Base-by-base conservation (phyloP, 1,139 yeast genomes). In the Geotrichum reessii region DNA sequence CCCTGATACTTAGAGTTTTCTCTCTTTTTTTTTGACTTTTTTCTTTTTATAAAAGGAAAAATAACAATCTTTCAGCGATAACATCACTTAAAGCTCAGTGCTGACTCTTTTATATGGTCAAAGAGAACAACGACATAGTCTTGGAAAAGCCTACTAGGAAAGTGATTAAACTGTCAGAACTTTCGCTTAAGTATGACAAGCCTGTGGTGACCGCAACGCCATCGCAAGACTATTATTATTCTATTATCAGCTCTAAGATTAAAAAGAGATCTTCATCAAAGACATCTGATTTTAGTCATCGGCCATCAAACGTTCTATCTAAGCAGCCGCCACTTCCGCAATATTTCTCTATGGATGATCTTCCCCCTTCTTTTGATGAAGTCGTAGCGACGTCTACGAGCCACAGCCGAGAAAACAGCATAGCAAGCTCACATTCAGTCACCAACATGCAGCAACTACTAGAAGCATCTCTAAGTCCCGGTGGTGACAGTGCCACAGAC, bases 311-410 rank as follows among this genome's bases (percentile, higher is more conserved):
- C 44, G 24, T 19, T 22, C 27, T 24, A 14, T 11, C 33, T 22
- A 47, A 47, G 22, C 33, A 49, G 27, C 44, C 22, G 24, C 27
- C 33, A 19, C 40, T 37, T 40, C 17, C 47, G 24, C 31, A 28
- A 37, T 42, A 53, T 44, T 28, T 54, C 21, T 48, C 57, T 17
- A 56, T 57, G 59, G 44, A 53, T 44, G 59, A 53, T 37, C 56
- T 19, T 7, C 59, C 59, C 47, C 59, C 59, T 42, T 49, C 59
- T 19, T 52, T 52, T 31, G 59, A 57, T 3, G 59, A 52, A 8
- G 59, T 57, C 31, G 44, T 57, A n/a, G 50, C 53, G 9, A 17
- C 53, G 19, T 57, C 58, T 22, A 42, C 51, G 19, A 47, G 48
- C 22, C 59, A 49, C 51, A 52, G 47, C 44, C 25, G 59, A 37